phyloP scores from a whole-genome alignment of 1,284 basidiomycete genomes.

The Phylloboletellus chloephorus region DNA sequence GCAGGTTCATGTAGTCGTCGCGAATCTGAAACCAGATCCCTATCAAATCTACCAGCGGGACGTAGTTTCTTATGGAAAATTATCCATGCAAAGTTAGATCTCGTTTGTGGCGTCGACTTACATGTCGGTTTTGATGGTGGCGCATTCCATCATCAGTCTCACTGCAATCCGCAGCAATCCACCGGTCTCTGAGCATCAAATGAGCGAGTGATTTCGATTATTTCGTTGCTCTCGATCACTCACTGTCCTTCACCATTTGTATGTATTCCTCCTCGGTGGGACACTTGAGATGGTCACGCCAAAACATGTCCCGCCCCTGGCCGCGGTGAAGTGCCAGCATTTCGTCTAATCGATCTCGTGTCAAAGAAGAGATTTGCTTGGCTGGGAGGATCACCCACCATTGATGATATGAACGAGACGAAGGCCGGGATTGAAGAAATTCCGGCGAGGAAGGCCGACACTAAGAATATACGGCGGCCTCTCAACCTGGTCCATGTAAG shows the following conservation, averaged over 20 bases:
- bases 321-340: conserved; percentile 75
- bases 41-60: conserved; percentile 89
- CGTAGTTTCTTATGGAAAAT: conserved; percentile 61
- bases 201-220: not conserved
- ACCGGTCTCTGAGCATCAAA: conserved; percentile 72
- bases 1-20: conserved; percentile 95
- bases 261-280: conserved; percentile 82
- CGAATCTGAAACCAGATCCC: conserved; percentile 94
- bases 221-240: conserved; percentile 24
- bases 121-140: conserved; percentile 56
- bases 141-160: conserved; percentile 92
- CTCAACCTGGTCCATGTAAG: conserved; percentile 9
- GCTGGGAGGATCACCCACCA: conserved; percentile 37
- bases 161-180: conserved; percentile 89
- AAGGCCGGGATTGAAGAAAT: conserved; percentile 2
- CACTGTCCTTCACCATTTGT: conserved; percentile 80
- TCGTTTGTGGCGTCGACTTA: conserved; percentile 26
- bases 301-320: conserved; percentile 76
- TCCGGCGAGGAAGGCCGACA: conserved; percentile 6
- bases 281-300: conserved; percentile 73
- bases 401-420: conserved; percentile 64
- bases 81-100: not conserved
- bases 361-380: not conserved
- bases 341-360: conserved; percentile 47
- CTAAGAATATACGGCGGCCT: conserved; percentile 37